Evolutionary conservation across 495 filamentous ascomycete species (phyloP).

Genomic region (Pseudevernia furfuracea): DNA sequence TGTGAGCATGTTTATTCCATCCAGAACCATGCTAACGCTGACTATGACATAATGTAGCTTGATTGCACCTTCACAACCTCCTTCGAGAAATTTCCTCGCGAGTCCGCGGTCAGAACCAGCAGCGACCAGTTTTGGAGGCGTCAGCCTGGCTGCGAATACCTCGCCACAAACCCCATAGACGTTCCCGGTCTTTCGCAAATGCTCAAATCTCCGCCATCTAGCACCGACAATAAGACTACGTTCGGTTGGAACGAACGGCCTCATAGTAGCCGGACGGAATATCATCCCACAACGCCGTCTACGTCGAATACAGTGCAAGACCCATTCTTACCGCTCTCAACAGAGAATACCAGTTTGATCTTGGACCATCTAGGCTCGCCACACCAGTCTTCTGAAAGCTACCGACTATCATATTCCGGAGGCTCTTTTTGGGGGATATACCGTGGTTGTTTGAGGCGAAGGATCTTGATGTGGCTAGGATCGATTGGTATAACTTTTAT

Average conservation of each 20-base stretch:
- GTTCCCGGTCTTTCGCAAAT: not conserved
- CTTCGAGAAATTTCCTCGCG: not conserved
- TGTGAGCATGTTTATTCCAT: not conserved
- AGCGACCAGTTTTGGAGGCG: not conserved
- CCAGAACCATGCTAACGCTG: not conserved
- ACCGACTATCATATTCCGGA: not conserved
- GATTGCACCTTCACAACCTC: not conserved
- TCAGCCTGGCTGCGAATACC: not conserved
- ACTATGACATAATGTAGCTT: not conserved
- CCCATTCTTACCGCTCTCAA: not conserved
- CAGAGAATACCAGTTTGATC: not conserved
- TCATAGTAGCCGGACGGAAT: not conserved
- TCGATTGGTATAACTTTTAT: not conserved
- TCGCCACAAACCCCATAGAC: slow-evolving; percentile 6
- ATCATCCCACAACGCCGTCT: not conserved
- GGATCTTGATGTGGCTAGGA: not conserved
- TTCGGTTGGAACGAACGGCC: not conserved
- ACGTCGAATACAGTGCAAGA: not conserved
- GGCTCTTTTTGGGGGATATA: not conserved
- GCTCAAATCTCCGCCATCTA: not conserved
- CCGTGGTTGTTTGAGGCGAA: not conserved
- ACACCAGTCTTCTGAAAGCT: not conserved
- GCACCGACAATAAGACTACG: not conserved
- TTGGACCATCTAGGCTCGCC: not conserved
- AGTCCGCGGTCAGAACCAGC: not conserved